Percentiles rank a stretch among this genome's conserved stretches.
Conservation (phyloP, 768 basidiomycete species). For the Mycena vitilis region DNA sequence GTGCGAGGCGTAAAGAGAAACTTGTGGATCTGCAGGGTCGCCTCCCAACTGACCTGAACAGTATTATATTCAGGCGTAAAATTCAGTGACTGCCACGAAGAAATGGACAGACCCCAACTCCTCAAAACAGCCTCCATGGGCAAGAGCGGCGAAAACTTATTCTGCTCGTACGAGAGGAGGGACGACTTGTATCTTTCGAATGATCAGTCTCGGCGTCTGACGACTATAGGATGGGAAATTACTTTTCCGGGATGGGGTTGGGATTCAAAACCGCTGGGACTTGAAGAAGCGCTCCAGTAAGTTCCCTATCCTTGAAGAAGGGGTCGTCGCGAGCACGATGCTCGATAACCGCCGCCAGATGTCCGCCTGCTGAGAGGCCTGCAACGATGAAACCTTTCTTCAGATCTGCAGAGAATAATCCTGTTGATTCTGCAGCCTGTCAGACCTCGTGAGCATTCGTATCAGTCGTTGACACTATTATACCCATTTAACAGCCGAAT, state of each 20-base stretch:
- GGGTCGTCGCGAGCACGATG: conserved; percentile 32
- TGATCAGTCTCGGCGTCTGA: neutral
- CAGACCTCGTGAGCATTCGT: neutral
- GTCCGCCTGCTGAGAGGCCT: conserved; percentile 31
- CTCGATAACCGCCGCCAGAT: conserved; percentile 25
- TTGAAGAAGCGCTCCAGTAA: conserved; percentile 30
- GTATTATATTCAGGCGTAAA: neutral
- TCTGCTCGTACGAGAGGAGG: conserved; percentile 29
- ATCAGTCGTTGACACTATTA: neutral
- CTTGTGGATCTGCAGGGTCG: conserved; percentile 21
- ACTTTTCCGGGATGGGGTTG: conserved; percentile 26
- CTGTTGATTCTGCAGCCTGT: conserved; percentile 18
- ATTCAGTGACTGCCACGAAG: no score
- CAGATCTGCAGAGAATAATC: conserved; percentile 25
- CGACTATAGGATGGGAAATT: neutral
- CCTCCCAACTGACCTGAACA: conserved; percentile 14
- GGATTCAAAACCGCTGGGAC: conserved; percentile 25
- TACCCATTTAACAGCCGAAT: conserved; percentile 34
- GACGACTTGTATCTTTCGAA: conserved; percentile 18
- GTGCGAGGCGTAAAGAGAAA: conserved; percentile 30
- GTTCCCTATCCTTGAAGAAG: conserved; percentile 24
- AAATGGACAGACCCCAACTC: neutral
- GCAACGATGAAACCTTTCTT: conserved; percentile 32
- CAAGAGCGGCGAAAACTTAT: conserved; percentile 17
- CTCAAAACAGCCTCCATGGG: neutral